Evolutionary conservation across 1,284 basidiomycete species (phyloP).

Genomic region (Abortiporus biennis): DNA sequence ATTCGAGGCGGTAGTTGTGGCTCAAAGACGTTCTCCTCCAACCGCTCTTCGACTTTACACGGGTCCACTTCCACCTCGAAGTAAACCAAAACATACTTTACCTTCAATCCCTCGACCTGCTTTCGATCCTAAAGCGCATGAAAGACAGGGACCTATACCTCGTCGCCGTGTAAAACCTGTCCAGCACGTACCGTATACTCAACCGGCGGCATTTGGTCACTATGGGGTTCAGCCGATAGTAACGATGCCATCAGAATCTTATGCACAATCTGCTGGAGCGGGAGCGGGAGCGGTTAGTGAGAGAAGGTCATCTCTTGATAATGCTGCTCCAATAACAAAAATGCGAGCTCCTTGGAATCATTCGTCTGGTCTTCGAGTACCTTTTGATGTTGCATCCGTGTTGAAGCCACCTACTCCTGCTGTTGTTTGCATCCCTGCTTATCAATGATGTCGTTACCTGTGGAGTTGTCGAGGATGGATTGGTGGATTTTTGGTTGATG

Average conservation of each 20-base stretch:
- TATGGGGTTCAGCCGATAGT: no score
- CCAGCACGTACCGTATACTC: no score
- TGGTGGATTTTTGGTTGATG: not conserved
- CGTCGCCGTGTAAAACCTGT: constrained; percentile 14
- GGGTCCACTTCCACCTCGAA: constrained; percentile 24
- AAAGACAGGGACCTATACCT: constrained; percentile 15
- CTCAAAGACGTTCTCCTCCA: no score
- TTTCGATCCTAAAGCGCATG: constrained; percentile 17
- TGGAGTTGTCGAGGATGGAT: constrained; percentile 1
- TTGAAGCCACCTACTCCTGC: constrained; percentile 21
- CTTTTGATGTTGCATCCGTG: constrained; percentile 21
- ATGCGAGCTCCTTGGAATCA: constrained; percentile 26
- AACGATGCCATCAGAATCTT: no score
- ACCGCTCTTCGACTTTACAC: constrained; percentile 23
- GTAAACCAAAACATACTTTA: constrained; percentile 24
- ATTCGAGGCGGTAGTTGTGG: constrained; percentile 7
- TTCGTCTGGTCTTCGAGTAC: constrained; percentile 19
- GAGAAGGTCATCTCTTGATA: no score
- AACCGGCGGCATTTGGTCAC: no score
- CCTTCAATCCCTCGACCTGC: constrained; percentile 25
- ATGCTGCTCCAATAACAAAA: no score
- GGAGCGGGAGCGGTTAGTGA: no score
- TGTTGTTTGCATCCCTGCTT: constrained; percentile 17
- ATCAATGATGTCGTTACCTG: no score
- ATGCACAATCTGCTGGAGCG: no score